A percentile compares a stretch with the other conserved stretches of the same genome.
Evolutionary conservation across 768 basidiomycete genomes (phyloP).

Genomic region (Hericium erinaceus): DNA sequence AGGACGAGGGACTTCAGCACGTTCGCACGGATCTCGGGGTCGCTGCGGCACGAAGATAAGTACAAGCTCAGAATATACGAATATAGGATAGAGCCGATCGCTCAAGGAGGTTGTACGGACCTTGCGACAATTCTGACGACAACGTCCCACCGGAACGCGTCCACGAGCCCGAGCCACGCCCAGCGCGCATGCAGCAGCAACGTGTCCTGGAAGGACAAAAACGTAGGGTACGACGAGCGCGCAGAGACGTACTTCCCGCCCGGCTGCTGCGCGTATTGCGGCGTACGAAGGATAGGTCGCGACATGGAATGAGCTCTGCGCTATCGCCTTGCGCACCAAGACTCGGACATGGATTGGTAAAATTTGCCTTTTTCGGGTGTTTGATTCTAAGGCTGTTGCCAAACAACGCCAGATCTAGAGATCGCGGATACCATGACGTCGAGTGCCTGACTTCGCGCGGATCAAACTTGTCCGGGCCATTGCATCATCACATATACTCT

Average conservation of each 20-base stretch:
- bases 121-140: slow-evolving; percentile 48
- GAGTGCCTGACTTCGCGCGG: background rate
- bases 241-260: slow-evolving; percentile 17
- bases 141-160: slow-evolving; percentile 66
- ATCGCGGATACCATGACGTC: background rate
- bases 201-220: slow-evolving; percentile 56
- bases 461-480: background rate
- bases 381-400: slow-evolving; percentile 1
- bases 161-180: slow-evolving; percentile 49
- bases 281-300: background rate
- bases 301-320: background rate
- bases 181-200: slow-evolving; percentile 50
- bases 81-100: too few species aligned
- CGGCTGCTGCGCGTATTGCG: background rate
- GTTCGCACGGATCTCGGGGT: slow-evolving; percentile 66
- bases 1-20: slow-evolving; percentile 67
- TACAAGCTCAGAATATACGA: too few species aligned
- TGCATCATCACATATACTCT: background rate
- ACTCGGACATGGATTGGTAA: background rate
- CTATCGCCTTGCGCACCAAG: too few species aligned
- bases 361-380: background rate
- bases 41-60: slow-evolving; percentile 31
- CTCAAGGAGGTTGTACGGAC: slow-evolving; percentile 26
- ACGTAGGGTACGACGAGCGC: slow-evolving; percentile 55
- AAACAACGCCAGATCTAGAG: background rate